A percentile compares a stretch with the other conserved stretches of the same genome.
Conservation (phyloP, 345 rosid species). For the Gossypium herbaceum region DNA sequence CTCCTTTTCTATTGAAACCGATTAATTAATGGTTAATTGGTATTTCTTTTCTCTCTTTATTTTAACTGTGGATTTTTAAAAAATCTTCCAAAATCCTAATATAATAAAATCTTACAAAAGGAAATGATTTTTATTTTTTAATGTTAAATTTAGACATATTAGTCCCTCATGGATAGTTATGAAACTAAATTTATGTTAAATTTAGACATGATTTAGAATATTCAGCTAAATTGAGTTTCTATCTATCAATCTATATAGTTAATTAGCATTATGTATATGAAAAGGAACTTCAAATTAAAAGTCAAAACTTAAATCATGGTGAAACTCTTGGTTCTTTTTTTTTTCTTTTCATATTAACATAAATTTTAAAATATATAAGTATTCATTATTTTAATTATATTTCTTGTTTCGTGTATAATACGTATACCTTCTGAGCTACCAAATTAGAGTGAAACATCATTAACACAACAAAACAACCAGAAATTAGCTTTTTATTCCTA, state of each 20-base stretch:
- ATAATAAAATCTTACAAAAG: too few relatives aligned
- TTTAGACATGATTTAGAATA: background rate
- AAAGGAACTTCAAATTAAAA: background rate
- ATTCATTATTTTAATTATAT: too few relatives aligned
- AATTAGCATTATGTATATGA: background rate
- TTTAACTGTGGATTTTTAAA: too few relatives aligned
- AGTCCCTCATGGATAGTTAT: background rate
- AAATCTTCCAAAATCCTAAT: too few relatives aligned
- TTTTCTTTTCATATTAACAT: background rate
- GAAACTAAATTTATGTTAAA: conserved; percentile 5
- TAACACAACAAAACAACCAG: background rate
- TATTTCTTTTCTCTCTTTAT: too few relatives aligned
- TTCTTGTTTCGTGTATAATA: too few relatives aligned
- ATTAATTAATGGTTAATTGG: too few relatives aligned
- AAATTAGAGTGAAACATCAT: background rate
- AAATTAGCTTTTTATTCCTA: background rate
- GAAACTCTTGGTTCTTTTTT: too few relatives aligned
- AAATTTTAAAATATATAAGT: background rate
- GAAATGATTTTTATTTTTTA: background rate
- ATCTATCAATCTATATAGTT: background rate
- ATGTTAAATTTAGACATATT: background rate
- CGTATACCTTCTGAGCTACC: too few relatives aligned
- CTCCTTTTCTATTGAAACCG: too few relatives aligned
- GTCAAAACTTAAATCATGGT: background rate
- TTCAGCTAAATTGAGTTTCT: background rate